These are phyloP conservation scores for Diaporthe citriasiana DNA, from an alignment of 2,329 filamentous ascomycete genomes.

Conservation along the genomic window DNA sequence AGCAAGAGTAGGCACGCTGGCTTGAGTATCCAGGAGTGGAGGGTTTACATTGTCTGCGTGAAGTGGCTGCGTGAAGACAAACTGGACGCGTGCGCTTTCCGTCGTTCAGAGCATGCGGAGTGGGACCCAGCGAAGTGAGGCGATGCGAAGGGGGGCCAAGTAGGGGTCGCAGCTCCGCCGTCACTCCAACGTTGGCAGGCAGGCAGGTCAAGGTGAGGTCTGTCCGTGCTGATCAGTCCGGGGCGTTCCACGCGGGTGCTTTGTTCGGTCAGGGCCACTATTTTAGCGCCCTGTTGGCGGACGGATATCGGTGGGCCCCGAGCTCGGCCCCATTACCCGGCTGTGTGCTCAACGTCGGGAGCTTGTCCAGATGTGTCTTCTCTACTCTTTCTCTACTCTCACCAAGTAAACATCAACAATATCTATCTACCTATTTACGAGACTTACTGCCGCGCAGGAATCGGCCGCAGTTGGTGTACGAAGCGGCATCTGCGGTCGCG, in stretches of 20 bases:
- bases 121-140: background rate
- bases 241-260: constrained; percentile 32
- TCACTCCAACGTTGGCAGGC: constrained; percentile 12
- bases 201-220: constrained; percentile 22
- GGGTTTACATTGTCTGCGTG: constrained; percentile 23
- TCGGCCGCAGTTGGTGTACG: background rate
- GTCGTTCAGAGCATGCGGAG: background rate
- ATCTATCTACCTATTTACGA: background rate
- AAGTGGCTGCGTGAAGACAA: background rate
- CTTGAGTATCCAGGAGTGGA: constrained; percentile 13
- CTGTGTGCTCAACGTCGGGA: background rate
- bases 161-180: constrained; percentile 1
- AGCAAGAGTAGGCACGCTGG: constrained; percentile 8
- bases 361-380: background rate
- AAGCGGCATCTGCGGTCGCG: too few relatives aligned
- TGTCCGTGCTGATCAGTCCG: constrained; percentile 35
- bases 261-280: constrained; percentile 25
- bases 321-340: constrained; percentile 19
- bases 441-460: background rate
- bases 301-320: constrained; percentile 19
- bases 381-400: background rate
- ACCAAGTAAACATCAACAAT: background rate
- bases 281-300: constrained; percentile 12
- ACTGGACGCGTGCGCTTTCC: constrained; percentile 1
- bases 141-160: constrained; percentile 10